phyloP scores from a whole-genome alignment of 2,329 filamentous ascomycete species.

The Arthrobotrys iridis region DNA sequence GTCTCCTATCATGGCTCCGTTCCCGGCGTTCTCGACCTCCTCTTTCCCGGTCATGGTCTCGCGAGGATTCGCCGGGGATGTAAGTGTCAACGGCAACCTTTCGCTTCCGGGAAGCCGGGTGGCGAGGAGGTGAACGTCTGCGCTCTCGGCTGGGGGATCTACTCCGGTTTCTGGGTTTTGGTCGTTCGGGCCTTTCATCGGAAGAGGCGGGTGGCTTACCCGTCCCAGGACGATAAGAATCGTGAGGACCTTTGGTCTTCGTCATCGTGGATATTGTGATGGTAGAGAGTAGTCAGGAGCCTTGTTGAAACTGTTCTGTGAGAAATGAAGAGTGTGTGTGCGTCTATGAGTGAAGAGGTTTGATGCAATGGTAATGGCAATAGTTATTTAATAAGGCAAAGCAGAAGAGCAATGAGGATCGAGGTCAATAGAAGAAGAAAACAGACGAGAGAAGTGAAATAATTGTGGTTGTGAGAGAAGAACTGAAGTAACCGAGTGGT shows the following conservation, averaged over 20 bases:
- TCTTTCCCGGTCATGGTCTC: slow-evolving; percentile 35
- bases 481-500: not conserved
- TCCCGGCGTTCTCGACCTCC: slow-evolving; percentile 29
- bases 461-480: not conserved
- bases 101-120: slow-evolving; percentile 33
- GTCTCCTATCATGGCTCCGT: slow-evolving; percentile 33
- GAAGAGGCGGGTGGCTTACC: slow-evolving; percentile 26
- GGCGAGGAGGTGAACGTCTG: slow-evolving; percentile 36
- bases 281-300: not conserved
- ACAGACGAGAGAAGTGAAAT: not conserved
- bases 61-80: slow-evolving; percentile 35
- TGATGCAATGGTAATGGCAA: not conserved
- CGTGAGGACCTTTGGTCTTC: slow-evolving; percentile 39
- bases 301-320: not conserved
- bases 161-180: slow-evolving; percentile 35
- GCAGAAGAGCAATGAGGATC: not conserved
- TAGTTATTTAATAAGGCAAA: not conserved
- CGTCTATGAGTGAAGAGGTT: not conserved
- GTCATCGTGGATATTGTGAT: slow-evolving; percentile 17
- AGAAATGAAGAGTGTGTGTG: not conserved
- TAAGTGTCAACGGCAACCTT: slow-evolving; percentile 45
- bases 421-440: not conserved
- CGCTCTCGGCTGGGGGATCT: slow-evolving; percentile 41
- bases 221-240: slow-evolving; percentile 35
- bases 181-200: slow-evolving; percentile 34